Evolutionary conservation across 1,284 basidiomycete genomes (phyloP).

Genomic region (Schizopora paradoxa): DNA sequence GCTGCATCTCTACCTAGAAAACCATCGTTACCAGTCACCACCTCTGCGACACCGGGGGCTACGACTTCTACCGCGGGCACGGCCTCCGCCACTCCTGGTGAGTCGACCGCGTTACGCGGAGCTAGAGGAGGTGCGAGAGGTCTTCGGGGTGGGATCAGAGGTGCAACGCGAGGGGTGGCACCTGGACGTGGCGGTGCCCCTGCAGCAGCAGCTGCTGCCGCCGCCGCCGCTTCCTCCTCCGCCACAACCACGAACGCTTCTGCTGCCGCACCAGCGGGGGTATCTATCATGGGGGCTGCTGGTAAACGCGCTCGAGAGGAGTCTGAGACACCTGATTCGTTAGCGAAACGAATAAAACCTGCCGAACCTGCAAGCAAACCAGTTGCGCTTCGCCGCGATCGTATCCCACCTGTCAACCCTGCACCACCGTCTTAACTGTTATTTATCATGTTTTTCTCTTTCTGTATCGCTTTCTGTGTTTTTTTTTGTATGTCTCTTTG

Average conservation of each 20-base stretch:
- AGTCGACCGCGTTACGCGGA: conserved; percentile 7
- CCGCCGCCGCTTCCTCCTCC: conserved; percentile 21
- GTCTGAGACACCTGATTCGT: conserved; percentile 40
- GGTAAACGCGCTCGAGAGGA: conserved; percentile 64
- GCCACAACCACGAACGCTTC: background rate
- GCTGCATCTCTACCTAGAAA: conserved; percentile 23
- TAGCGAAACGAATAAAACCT: conserved; percentile 68
- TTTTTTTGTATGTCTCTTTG: background rate
- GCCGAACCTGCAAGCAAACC: conserved; percentile 30
- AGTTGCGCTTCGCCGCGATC: conserved; percentile 28
- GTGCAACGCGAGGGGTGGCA: conserved; percentile 31
- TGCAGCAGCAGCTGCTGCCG: conserved; percentile 21
- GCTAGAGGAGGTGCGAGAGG: conserved; percentile 18
- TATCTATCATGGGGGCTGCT: conserved; percentile 65
- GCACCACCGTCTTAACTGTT: conserved; percentile 13
- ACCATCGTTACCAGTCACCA: conserved; percentile 15
- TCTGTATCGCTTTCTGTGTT: background rate
- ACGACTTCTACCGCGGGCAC: conserved; percentile 8
- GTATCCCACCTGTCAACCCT: conserved; percentile 16
- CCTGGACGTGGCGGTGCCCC: conserved; percentile 34
- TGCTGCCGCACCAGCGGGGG: conserved; percentile 29
- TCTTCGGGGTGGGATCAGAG: conserved; percentile 31
- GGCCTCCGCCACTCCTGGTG: conserved; percentile 10
- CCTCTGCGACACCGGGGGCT: background rate
- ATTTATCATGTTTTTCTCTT: background rate